Evolutionary conservation across 164 flowering plant genomes (phyloP).

Genomic region (Cinnamomum micranthum): DNA sequence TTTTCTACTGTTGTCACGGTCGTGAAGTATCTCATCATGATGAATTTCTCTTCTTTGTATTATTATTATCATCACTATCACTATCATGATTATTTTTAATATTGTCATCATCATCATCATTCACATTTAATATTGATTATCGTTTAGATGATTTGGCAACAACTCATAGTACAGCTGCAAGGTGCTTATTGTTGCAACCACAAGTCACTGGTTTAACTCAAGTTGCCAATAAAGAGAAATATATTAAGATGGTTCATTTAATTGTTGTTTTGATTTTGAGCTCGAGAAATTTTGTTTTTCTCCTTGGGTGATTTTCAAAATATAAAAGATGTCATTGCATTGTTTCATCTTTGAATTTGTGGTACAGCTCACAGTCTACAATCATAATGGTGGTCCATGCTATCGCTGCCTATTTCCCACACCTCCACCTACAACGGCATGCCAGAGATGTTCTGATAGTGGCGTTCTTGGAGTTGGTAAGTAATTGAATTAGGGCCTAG

Average conservation of each 20-base stretch:
- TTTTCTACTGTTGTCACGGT: not conserved
- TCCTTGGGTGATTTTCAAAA: not conserved
- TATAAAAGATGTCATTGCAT: constrained; percentile 1
- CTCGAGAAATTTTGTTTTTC: not conserved
- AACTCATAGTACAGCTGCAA: too few species aligned
- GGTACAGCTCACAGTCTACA: constrained; percentile 80
- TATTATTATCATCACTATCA: not conserved
- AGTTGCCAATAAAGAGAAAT: too few species aligned
- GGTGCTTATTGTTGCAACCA: too few species aligned
- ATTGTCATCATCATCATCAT: too few species aligned
- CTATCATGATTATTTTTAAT: too few species aligned
- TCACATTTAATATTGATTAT: too few species aligned
- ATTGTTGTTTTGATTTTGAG: not conserved
- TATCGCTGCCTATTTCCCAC: constrained; percentile 91
- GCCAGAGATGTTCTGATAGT: constrained; percentile 95
- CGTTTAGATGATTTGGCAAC: too few species aligned
- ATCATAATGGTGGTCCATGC: constrained; percentile 91
- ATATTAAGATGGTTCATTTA: not conserved
- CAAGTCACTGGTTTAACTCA: too few species aligned
- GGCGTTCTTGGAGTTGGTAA: constrained; percentile 98
- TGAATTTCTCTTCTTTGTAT: not conserved
- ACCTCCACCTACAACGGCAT: constrained; percentile 91
- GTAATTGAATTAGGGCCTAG: constrained; percentile 7
- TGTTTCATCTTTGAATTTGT: constrained; percentile 1
- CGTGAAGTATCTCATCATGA: not conserved